Evolutionary conservation across 1,284 basidiomycete species (phyloP), one percentile per base, ranked within the genome.

Genomic region (Marasmius oreades): DNA sequence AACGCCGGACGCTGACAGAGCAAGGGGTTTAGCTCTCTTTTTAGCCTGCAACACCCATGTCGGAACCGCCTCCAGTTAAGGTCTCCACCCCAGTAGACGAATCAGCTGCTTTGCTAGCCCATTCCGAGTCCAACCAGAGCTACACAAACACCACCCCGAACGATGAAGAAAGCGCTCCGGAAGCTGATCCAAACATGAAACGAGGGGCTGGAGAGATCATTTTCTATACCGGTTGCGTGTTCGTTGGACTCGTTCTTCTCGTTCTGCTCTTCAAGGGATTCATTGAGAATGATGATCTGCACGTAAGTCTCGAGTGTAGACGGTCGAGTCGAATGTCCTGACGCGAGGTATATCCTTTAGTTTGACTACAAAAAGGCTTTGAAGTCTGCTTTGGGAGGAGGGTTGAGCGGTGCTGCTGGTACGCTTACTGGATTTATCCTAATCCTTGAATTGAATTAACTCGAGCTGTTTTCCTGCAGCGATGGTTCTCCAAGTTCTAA

Each of bases 401-500:
- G 92, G 1, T 69, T 94, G 48, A 92, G 90, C 59, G 92, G 92
- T 55, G 92, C 92, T 26, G 88, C 88, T 62, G 89, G 86, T 83
- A 64, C 60, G 74, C 64, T 22, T 1, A 5, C 20, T 24, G 23
- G 33, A 10, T 55, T 23, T 31, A 26, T 36, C 34, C 1, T 7
- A 4, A 5, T 31, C 28, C 18, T 5, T 10, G n/a, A 18, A 34
- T 2, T n/a, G 23, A 23, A 51, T 31, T 43, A 23, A 51, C 28
- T 43, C 7, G 42, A 44, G 7, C n/a, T 10, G 18, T 23, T 4
- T 31, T 10, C 28, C 6, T 46, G 16, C 22, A 81, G 93, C 92
- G 0, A 95, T 95, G 93, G 80, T 95, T 7, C 75, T 95, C 3
- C 93, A 95, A 68, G 93, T 96, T 12, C 70, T 93, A 45, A 84